Base-by-base conservation (phyloP, 805 yeast species). In the Yamadazyma laniorum region DNA sequence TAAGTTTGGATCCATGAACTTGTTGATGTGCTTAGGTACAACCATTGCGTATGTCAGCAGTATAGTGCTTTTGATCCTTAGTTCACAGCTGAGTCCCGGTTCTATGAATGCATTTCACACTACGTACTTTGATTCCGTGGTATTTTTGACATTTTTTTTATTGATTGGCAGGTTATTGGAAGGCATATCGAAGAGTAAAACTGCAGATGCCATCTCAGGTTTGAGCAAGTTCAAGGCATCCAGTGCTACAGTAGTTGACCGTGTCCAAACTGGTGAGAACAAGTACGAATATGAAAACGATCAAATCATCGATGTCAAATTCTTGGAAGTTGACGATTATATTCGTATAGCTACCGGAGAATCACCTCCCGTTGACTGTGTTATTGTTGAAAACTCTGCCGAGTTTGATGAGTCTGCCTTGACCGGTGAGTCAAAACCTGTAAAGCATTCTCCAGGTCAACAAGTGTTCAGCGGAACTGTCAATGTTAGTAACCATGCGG, bases 51-150 rank as follows among this genome's bases (percentile, higher is more conserved):
- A 83, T 53, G 70, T 81, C 55, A 75, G 87, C 4, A 80, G 87
- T 52, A 69, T 85, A 28, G 79, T 74, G 0, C 58, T 82, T 30
- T 58, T 84, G 9, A 67, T 58, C 3, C 53, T 76, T 25, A 72
- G 75, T 27, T 74, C 80, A 0, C 60, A 49, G 30, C 55, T 54
- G 31, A 30, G 45, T 19, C 40, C 53, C 2, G 29, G 34, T n/a
- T 14, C 50, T 3, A 34, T 46, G n/a, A 49, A 47, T 52, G 82
- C 77, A 1, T 70, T 71, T 42, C 70, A 77, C 12, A 80, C 87
- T 3, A 80, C 85, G 0, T 85, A 82, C 50, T 85, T 85, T 53
- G 95, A 85, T 52, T 80, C 90, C 4, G 91, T 84, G 19, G 86
- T 85, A 3, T 85, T 85, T 52, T 65, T 85, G 46, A 75, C 89